Evolutionary conservation across 75 land plant species (phyloP), one percentile per base, ranked within the genome.

Genomic region (Pinus taeda): DNA sequence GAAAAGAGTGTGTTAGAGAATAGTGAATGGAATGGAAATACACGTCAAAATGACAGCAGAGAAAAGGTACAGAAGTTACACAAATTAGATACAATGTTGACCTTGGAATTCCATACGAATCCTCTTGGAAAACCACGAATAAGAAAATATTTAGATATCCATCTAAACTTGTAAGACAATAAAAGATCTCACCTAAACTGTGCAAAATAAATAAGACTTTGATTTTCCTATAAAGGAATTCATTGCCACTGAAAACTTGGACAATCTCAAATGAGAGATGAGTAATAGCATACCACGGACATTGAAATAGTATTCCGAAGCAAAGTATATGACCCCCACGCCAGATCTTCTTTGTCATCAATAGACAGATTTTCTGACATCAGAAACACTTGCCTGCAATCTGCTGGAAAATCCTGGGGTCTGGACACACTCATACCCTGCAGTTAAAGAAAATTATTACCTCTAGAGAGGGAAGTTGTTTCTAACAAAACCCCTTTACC

Each of bases 301-400:
- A 79, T 92, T 22, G 90, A 72, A 80, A 89, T 90, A 24, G 99
- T 90, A 73, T 96, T 96, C 36, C 90, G 90, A 65, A 96, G 83
- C 37, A 96, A 77, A 77, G 92, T 79, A 76, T 89, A 96, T n/a
- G 95, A 88, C 39, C 81, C 90, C 99, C 99, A 96, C 60, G 99
- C 99, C 78, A 96, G 74, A 30, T 96, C 95, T 74, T 94, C 93
- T 78, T 82, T 89, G 69, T 80, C 79, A 37, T 55, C 29, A 79
- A 79, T 84, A 15, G 86, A 71, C 7, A 94, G 77, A 73, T 77
- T 70, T 66, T 90, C 83, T 12, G 97, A 82, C 85, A 96, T 69
- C 30, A 86, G 78, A 84, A 96, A 96, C 42, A 94, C 79, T 81
- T 95, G 93, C 74, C 84, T 86, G 61, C 75, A 75, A 14, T 80